Base-by-base conservation (phyloP, 2,329 filamentous ascomycete species). In the Aspergillus sp. region DNA sequence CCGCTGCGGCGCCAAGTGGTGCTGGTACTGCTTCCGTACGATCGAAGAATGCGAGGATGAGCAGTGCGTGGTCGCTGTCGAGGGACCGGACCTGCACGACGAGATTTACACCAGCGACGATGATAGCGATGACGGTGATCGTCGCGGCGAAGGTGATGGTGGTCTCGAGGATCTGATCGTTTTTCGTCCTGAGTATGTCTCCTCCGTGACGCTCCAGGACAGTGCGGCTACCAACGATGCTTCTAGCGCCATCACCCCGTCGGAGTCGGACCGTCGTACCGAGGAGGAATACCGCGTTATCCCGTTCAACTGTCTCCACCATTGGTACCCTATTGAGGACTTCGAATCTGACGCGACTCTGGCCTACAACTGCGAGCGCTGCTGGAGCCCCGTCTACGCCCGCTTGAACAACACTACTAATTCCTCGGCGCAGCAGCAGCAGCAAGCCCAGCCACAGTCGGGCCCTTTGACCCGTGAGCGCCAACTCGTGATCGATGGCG, bases 1-100 rank as follows among this genome's bases (percentile, higher is more conserved):
- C 47, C 58, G 62, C 9, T 78, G 75, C 46, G 73, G 74, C 8
- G 71, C 71, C 6, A 68, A 75, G 43, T 78, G 71, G 58, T 78
- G 75, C 57, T 78, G 70, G 65, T 52, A 54, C 5, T 78, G 75
- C 46, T 46, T 61, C 33, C 42, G 52, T 28, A 54, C 62, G 0
- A 62, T 67, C 4, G 56, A 67, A 2, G 50, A 59, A 1, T 72
- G 68, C 48, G 42, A 48, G 7, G 4, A 36, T 51, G 26, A 49
- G 44, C 19, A 59, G 56, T 46, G 26, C 27, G 12, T 30, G 27
- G 4, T 41, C 52, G n/a, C 30, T 30, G 43, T 26, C 41, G 36
- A 32, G 33, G 10, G 8, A 42, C 33, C 12, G 33, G 29, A 10
- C n/a, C 10, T 36, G 3, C n/a, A 36, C 8, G 39, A 43, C 28